Conservation (phyloP, 768 basidiomycete genomes). For the Lentinus tigrinus region DNA sequence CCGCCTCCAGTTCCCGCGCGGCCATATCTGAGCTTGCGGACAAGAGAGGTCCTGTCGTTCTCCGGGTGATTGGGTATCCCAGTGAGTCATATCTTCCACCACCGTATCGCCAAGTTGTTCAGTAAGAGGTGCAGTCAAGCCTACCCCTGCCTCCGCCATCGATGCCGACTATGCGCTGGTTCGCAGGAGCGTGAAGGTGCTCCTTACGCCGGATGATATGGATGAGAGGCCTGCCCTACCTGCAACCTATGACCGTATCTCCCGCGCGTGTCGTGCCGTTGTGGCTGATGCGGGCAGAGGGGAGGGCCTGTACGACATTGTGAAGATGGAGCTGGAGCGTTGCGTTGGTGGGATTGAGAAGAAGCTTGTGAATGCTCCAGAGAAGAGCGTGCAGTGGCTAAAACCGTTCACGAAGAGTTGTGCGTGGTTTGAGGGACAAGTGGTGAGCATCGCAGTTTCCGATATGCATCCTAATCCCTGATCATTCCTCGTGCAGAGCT, state of each 20-base stretch:
- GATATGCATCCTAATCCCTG: background rate
- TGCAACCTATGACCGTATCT: constrained; percentile 57
- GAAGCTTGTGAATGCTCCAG: constrained; percentile 33
- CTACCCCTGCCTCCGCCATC: background rate
- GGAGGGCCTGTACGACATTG: constrained; percentile 53
- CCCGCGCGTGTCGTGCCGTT: constrained; percentile 51
- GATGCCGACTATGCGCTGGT: constrained; percentile 32
- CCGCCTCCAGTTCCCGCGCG: constrained; percentile 52
- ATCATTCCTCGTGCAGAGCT: constrained; percentile 36
- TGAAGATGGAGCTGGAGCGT: constrained; percentile 62
- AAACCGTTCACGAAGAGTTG: constrained; percentile 52
- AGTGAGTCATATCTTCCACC: constrained; percentile 20
- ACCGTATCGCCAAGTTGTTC: background rate
- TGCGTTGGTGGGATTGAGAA: constrained; percentile 42
- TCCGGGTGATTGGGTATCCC: constrained; percentile 46
- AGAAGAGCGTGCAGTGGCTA: constrained; percentile 50
- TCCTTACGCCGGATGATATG: constrained; percentile 39
- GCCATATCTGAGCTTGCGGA: constrained; percentile 16
- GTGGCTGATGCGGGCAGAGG: constrained; percentile 55
- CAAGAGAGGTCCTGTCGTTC: constrained; percentile 39
- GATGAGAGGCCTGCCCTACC: constrained; percentile 35
- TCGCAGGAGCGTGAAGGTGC: constrained; percentile 33
- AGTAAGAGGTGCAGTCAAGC: constrained; percentile 14
- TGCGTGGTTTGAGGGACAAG: constrained; percentile 62
- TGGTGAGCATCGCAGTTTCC: constrained; percentile 45